Evolutionary conservation across 208 protist species (phyloP).

Genomic region (Zelonia costaricensis): DNA sequence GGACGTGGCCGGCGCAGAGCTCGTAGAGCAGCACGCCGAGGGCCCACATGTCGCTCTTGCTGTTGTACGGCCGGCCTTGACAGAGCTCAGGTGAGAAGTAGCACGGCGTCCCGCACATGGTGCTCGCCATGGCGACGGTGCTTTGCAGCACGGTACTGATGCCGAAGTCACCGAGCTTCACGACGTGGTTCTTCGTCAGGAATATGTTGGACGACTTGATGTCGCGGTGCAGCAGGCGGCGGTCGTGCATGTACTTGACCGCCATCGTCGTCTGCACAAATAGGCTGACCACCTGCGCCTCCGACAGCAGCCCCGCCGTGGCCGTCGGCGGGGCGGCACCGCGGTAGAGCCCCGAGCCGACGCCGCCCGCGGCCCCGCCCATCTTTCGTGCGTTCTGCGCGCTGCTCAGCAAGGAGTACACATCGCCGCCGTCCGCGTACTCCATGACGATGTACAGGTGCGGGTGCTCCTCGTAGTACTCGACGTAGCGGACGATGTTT

Average conservation of each 20-base stretch:
- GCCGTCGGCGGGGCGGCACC: not conserved
- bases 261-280: slow-evolving; percentile 89
- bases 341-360: not conserved
- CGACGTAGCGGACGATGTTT: slow-evolving; percentile 87
- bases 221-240: slow-evolving; percentile 91
- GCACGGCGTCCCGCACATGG: slow-evolving; percentile 96
- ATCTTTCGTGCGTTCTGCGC: slow-evolving; percentile 20
- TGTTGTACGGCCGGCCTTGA: slow-evolving; percentile 92
- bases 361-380: not conserved
- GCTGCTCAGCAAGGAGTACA: slow-evolving; percentile 58
- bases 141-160: slow-evolving; percentile 88
- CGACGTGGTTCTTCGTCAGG: slow-evolving; percentile 74
- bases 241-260: slow-evolving; percentile 90
- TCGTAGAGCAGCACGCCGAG: slow-evolving; percentile 91
- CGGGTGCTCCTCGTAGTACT: slow-evolving; percentile 78
- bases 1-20: slow-evolving; percentile 69
- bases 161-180: slow-evolving; percentile 94
- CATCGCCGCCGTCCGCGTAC: slow-evolving; percentile 88
- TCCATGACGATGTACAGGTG: slow-evolving; percentile 93
- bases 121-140: slow-evolving; percentile 89
- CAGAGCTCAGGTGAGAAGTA: slow-evolving; percentile 96
- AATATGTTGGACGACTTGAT: slow-evolving; percentile 95
- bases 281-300: slow-evolving; percentile 71
- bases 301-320: slow-evolving; percentile 37
- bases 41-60: slow-evolving; percentile 94